These are phyloP conservation scores for Plasmopara muralis DNA, from an alignment of 352 stramenopile genomes.

Conservation along the genomic window DNA sequence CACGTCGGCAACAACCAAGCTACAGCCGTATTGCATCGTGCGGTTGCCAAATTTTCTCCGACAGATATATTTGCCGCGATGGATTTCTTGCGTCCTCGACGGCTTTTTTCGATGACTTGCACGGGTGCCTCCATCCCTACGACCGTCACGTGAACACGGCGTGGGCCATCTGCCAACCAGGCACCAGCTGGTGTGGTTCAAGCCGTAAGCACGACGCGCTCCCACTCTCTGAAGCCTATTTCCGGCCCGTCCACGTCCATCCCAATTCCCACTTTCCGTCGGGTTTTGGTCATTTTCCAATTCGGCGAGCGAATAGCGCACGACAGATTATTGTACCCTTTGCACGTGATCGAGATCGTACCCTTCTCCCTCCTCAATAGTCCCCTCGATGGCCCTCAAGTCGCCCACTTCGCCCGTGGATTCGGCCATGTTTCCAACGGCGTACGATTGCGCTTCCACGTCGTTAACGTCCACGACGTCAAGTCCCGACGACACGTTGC, in stretches of 20 bases:
- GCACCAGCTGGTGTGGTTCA: too few relatives aligned
- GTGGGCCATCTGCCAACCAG: too few relatives aligned
- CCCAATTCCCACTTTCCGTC: constrained; percentile 10
- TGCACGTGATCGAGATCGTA: too few relatives aligned
- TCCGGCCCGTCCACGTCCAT: constrained; percentile 15
- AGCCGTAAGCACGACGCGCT: background rate
- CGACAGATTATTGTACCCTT: constrained; percentile 24
- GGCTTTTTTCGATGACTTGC: too few relatives aligned
- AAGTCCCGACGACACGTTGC: background rate
- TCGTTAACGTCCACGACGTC: background rate
- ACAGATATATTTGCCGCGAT: too few relatives aligned
- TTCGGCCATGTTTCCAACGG: constrained; percentile 60
- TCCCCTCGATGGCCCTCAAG: constrained; percentile 21
- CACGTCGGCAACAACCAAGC: too few relatives aligned
- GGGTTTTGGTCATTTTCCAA: constrained; percentile 29
- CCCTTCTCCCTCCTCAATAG: constrained; percentile 7
- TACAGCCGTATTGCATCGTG: too few relatives aligned
- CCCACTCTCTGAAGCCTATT: constrained; percentile 19
- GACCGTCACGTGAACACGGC: too few relatives aligned
- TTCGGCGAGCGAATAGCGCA: constrained; percentile 31
- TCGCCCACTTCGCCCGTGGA: constrained; percentile 62
- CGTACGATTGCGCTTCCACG: constrained; percentile 42
- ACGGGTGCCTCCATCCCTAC: too few relatives aligned
- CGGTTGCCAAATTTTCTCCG: too few relatives aligned
- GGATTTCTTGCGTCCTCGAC: too few relatives aligned